A percentile compares a stretch with the other conserved stretches of the same genome.
Conservation (phyloP, 192 early-diverging fungal genomes). For the Coemansia guatemalensis region DNA sequence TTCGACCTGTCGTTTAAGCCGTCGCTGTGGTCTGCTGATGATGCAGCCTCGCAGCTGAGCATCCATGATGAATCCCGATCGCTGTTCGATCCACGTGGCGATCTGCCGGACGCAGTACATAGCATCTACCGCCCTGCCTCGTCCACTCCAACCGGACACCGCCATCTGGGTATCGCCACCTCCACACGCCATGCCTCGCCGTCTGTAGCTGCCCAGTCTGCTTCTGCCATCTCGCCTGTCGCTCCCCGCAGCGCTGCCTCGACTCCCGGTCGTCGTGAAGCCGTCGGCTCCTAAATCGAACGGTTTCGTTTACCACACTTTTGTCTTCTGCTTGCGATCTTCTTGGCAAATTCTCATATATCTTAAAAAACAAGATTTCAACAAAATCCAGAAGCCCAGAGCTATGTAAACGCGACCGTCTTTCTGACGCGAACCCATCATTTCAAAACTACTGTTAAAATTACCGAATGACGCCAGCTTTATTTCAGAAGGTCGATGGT, state of each 20-base stretch:
- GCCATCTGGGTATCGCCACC: slow-evolving; percentile 6
- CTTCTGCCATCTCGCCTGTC: slow-evolving; percentile 24
- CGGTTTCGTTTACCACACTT: neutral
- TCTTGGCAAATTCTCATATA: neutral
- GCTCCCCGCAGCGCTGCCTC: slow-evolving; percentile 52
- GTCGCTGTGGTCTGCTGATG: slow-evolving; percentile 32
- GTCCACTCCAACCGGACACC: slow-evolving; percentile 35
- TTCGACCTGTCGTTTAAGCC: slow-evolving; percentile 44
- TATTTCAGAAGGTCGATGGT: too few relatives aligned
- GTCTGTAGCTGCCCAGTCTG: slow-evolving; percentile 7
- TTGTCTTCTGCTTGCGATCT: neutral
- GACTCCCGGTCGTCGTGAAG: slow-evolving; percentile 44
- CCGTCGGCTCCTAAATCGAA: slow-evolving; percentile 25
- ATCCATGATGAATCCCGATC: slow-evolving; percentile 39
- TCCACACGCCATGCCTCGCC: slow-evolving; percentile 34
- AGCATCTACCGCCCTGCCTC: slow-evolving; percentile 46
- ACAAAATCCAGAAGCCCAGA: neutral
- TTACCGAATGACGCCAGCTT: too few relatives aligned
- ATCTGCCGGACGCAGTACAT: slow-evolving; percentile 4
- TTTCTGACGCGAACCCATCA: too few relatives aligned
- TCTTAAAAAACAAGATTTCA: neutral
- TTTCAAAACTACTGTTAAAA: too few relatives aligned
- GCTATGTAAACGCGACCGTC: too few relatives aligned
- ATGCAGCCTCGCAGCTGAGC: slow-evolving; percentile 8
- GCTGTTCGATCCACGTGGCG: slow-evolving; percentile 31